Evolutionary conservation across 441 rosid species (phyloP).

Genomic region (Pelargonium australe): DNA sequence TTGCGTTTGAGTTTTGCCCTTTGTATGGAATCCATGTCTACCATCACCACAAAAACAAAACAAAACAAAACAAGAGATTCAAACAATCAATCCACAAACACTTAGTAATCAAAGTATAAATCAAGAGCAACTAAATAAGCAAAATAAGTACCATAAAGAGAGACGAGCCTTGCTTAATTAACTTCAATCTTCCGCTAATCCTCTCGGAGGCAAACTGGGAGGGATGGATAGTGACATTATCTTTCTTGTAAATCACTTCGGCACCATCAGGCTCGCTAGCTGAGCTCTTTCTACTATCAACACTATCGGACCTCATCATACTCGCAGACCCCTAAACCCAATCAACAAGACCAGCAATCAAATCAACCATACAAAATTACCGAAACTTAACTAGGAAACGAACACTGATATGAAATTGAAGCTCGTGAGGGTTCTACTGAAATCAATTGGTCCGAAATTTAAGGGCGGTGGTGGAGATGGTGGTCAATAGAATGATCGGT

Average conservation of each 20-base stretch:
- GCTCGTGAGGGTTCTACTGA: background rate
- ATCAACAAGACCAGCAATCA: slow-evolving; percentile 13
- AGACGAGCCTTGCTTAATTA: slow-evolving; percentile 67
- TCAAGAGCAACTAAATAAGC: background rate
- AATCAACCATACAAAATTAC: background rate
- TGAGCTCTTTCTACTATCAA: slow-evolving; percentile 22
- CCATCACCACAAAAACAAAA: slow-evolving; percentile 13
- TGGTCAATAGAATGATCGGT: background rate
- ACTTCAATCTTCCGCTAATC: slow-evolving; percentile 85
- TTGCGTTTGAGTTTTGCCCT: slow-evolving; percentile 61
- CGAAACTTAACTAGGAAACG: background rate
- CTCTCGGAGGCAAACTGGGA: slow-evolving; percentile 86
- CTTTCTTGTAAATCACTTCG: slow-evolving; percentile 64
- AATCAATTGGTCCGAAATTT: background rate
- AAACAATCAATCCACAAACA: background rate
- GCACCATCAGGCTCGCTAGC: slow-evolving; percentile 55
- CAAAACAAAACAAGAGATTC: background rate
- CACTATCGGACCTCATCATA: slow-evolving; percentile 54
- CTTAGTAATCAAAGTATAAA: background rate
- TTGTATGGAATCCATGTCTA: slow-evolving; percentile 95
- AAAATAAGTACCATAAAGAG: slow-evolving; percentile 55
- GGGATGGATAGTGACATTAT: slow-evolving; percentile 89
- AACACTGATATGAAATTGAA: background rate
- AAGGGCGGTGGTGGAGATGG: too few relatives aligned
- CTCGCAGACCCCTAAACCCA: slow-evolving; percentile 62